phyloP scores from a whole-genome alignment of 495 filamentous ascomycete species.

The Rusavskia elegans region DNA sequence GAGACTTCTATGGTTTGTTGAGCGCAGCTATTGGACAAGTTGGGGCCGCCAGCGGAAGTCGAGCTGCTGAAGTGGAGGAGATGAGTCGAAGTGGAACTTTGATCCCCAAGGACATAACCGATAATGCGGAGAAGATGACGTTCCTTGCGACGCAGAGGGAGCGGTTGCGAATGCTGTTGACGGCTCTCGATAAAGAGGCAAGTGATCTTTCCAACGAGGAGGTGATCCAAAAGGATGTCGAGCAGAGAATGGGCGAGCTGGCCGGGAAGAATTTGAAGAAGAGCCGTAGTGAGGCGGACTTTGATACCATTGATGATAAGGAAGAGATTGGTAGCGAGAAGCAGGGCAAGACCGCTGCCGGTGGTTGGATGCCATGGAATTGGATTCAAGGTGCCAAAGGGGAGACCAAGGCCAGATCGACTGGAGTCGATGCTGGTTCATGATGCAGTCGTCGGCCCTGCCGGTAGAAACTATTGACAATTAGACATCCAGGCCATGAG shows the following conservation, averaged over 20 bases:
- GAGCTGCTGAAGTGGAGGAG: constrained; percentile 34
- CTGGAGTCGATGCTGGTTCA: not conserved
- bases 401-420: not conserved
- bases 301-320: constrained; percentile 59
- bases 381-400: not conserved
- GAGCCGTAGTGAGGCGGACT: constrained; percentile 62
- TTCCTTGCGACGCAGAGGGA: constrained; percentile 64
- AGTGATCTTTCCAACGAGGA: constrained; percentile 22
- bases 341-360: constrained; percentile 18
- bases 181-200: constrained; percentile 61
- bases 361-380: constrained; percentile 43
- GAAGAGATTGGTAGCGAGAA: constrained; percentile 54
- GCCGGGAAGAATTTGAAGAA: constrained; percentile 38
- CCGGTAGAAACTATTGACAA: too few relatives aligned
- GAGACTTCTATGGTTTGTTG: constrained; percentile 62
- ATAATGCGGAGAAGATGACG: constrained; percentile 44
- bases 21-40: constrained; percentile 46
- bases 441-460: not conserved
- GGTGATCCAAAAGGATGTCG: constrained; percentile 22
- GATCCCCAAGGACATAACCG: constrained; percentile 48
- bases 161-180: constrained; percentile 49
- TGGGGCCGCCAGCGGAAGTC: constrained; percentile 20
- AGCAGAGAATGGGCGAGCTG: constrained; percentile 27
- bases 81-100: constrained; percentile 43
- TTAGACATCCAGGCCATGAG: too few relatives aligned